Percentiles rank a stretch among this genome's conserved stretches.
phyloP scores from a whole-genome alignment of 2,329 filamentous ascomycete species.

The Aspergillus piperis region DNA sequence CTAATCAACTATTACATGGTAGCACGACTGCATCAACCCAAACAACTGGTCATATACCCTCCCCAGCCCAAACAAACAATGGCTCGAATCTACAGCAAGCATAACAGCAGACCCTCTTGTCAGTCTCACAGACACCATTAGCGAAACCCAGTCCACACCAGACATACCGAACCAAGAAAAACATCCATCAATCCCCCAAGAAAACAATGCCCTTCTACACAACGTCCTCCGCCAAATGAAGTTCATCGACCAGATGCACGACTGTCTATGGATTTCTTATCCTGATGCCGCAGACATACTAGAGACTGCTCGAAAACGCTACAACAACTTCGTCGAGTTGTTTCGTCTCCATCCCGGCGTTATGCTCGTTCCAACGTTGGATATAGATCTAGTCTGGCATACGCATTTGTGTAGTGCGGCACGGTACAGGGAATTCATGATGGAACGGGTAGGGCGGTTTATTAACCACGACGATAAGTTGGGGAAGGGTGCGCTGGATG shows the following conservation, averaged over 20 bases:
- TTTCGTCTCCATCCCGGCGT: slow-evolving; percentile 37
- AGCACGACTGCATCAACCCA: slow-evolving; percentile 18
- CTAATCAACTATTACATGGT: not conserved
- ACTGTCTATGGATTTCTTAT: slow-evolving; percentile 77
- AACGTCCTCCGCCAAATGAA: slow-evolving; percentile 45
- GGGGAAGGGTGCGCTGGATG: slow-evolving; percentile 60
- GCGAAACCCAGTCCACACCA: not conserved
- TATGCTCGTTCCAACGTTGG: slow-evolving; percentile 37
- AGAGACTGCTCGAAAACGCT: slow-evolving; percentile 57
- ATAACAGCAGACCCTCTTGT: slow-evolving; percentile 11
- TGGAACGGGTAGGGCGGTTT: slow-evolving; percentile 50
- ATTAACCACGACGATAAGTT: slow-evolving; percentile 81
- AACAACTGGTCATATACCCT: slow-evolving; percentile 15
- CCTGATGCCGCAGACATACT: slow-evolving; percentile 66
- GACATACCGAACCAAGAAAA: not conserved
- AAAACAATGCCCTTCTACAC: slow-evolving; percentile 30
- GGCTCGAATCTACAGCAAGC: not conserved
- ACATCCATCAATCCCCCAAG: not conserved
- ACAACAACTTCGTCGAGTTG: slow-evolving; percentile 48
- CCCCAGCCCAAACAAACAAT: not conserved
- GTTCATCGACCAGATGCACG: slow-evolving; percentile 64
- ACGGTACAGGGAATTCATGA: slow-evolving; percentile 45
- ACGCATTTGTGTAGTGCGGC: slow-evolving; percentile 32
- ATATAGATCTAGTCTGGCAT: slow-evolving; percentile 40
- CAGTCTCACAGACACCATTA: not conserved